Evolutionary conservation across 2,329 filamentous ascomycete species (phyloP), one percentile per base, ranked within the genome.

Genomic region (Penicillium hordei): DNA sequence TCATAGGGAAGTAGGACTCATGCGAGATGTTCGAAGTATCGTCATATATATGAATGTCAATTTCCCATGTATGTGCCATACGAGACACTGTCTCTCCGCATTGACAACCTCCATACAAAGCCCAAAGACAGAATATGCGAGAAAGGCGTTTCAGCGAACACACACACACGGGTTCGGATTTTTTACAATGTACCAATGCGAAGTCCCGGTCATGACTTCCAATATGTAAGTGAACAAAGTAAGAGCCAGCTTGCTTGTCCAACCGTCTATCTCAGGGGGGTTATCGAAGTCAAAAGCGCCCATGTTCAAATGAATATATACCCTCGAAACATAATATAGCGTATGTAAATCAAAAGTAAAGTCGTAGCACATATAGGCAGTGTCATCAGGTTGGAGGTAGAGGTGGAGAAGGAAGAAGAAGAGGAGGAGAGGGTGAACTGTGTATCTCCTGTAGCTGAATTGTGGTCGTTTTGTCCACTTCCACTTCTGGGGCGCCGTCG

Each of bases 381-480:
- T 13, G 5, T n/a, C 21, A 48, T 58, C 29, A 56, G 25, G 48
- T 39, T 12, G 4, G 33, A 5, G 29, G 31, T 19, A 3, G 33
- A 17, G 45, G 50, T 17, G 43, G 27, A 13, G 58, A 49, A 2
- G 60, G 23, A n/a, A 43, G 48, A n/a, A 25, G 31, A 15, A 43
- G 50, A 19, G 33, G 31, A 13, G 60, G 53, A 1, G 59, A 29
- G n/a, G 49, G 55, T 15, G 48, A 38, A 12, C 31, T 38, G 17
- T 31, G 34, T 17, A 67, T 48, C 43, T 67, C 65, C 25, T 55
- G 63, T 27, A 67, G 45, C 43, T 65, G 60, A 17, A 67, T 61
- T 3, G 57, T 60, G 4, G 62, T 61, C 1, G 56, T 61, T 34
- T 62, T 75, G 65, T 69, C 64, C 58, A 42, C 60, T 5, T 59